Base-by-base conservation (phyloP, 345 rosid genomes). In the Acer saccharum region DNA sequence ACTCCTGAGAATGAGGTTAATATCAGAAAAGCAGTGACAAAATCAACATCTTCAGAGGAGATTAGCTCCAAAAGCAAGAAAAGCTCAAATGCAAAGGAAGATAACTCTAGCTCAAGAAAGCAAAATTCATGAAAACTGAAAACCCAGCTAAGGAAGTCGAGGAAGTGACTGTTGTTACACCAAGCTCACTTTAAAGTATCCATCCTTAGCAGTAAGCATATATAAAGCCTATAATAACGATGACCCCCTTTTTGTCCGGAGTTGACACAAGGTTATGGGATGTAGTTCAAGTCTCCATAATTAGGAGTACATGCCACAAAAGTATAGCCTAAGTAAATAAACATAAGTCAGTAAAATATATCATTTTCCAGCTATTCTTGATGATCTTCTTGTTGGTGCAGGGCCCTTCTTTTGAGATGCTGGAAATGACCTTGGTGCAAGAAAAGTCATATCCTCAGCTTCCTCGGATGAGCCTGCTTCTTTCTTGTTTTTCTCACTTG, bases 311-410 rank as follows among this genome's bases (percentile, higher is more conserved):
- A 60, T 20, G 64, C 27, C 64, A 6, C 13, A n/a, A 20, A 16
- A 18, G 64, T 20, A 60, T 60, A 21, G 64, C 10, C 8, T 60
- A 20, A 60, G 64, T 60, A 60, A 60, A 20, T 2, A 60, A 60
- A 60, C 64, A 60, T 5, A 54, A 60, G 6, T 18, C 63, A 9
- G 23, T 60, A 60, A 60, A 60, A 60, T 60, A 21, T 9, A n/a
- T 60, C 27, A 60, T 60, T 20, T 60, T 60, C 64, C 64, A 20
- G 64, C 64, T 18, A 60, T 60, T 60, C 64, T 60, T 20, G 64
- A 60, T 60, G 64, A 60, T 20, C 64, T 60, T 60, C 64, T 60
- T 9, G 27, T 20, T 14, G 64, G 64, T 20, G 64, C 27, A 60
- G 13, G n/a, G 25, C 12, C 64, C 62, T 57, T 57, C 62, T n/a